A percentile compares a stretch with the other conserved stretches of the same genome.
These are phyloP conservation scores for Hygrophila difformis DNA, from an alignment of 257 asterid species.

Conservation along the genomic window DNA sequence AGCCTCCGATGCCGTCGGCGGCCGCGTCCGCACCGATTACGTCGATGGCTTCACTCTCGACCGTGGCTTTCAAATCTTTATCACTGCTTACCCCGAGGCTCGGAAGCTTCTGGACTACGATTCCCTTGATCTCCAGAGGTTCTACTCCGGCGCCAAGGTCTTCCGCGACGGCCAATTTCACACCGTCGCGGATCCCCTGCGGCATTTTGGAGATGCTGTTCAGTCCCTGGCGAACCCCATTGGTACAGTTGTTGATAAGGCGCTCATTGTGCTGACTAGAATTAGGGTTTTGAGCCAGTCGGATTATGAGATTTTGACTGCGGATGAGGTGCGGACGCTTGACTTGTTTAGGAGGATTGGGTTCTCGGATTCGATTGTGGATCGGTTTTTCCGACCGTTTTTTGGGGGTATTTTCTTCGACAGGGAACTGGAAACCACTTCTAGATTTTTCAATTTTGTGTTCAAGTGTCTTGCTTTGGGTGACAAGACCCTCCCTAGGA, in stretches of 20 bases:
- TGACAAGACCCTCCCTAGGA: conserved; percentile 73
- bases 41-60: conserved; percentile 83
- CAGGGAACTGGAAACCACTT: conserved; percentile 72
- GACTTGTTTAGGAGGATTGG: conserved; percentile 49
- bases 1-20: conserved; percentile 84
- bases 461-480: conserved; percentile 83
- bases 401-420: conserved; percentile 91
- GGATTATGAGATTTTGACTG: conserved; percentile 49
- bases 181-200: conserved; percentile 79
- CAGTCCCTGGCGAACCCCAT: conserved; percentile 57
- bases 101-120: conserved; percentile 52
- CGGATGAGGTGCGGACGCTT: conserved; percentile 48
- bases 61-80: conserved; percentile 95
- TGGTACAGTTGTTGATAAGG: conserved; percentile 56
- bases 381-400: conserved; percentile 74
- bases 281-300: conserved; percentile 46
- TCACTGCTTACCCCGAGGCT: conserved; percentile 91
- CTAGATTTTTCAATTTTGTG: conserved; percentile 73
- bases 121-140: conserved; percentile 47
- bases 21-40: conserved; percentile 84
- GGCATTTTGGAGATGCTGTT: conserved; percentile 60
- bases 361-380: conserved; percentile 65
- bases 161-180: conserved; percentile 64
- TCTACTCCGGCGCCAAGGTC: conserved; percentile 81
- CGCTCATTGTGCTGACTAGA: conserved; percentile 61